Evolutionary conservation across 2,329 filamentous ascomycete genomes (phyloP).

Genomic region (Massarina eburnea): DNA sequence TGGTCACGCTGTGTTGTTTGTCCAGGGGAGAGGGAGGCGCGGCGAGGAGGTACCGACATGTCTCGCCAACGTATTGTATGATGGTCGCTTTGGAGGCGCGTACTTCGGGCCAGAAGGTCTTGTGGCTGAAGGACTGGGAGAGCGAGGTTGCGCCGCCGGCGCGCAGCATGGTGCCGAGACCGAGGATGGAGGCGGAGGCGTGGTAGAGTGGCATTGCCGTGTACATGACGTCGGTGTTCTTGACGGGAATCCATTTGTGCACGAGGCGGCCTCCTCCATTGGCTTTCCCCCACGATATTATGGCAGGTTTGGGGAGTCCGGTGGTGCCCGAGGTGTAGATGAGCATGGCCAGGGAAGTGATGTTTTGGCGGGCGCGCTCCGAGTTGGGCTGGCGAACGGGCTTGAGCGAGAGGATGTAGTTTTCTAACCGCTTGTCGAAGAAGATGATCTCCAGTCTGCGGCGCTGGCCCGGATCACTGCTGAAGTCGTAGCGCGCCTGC

Average conservation of each 20-base stretch:
- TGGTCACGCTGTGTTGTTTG: conserved; percentile 33
- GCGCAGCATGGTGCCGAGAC: conserved; percentile 28
- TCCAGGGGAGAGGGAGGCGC: conserved; percentile 35
- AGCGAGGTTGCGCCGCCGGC: conserved; percentile 33
- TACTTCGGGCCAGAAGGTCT: conserved; percentile 44
- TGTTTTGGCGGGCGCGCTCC: conserved; percentile 24
- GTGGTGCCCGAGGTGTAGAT: conserved; percentile 45
- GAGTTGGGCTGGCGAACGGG: conserved; percentile 34
- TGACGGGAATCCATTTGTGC: conserved; percentile 26
- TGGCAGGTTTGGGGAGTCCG: conserved; percentile 40
- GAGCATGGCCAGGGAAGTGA: conserved; percentile 37
- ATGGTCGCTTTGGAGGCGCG: conserved; percentile 38
- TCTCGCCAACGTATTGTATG: conserved; percentile 45
- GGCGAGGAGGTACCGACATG: conserved; percentile 42
- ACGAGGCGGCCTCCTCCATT: conserved; percentile 20
- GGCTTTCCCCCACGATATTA: conserved; percentile 33
- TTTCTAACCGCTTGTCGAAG: conserved; percentile 30
- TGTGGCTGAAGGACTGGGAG: conserved; percentile 37
- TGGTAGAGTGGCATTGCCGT: conserved; percentile 46
- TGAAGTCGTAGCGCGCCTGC: conserved; percentile 26
- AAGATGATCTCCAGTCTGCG: conserved; percentile 33
- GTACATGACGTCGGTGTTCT: conserved; percentile 35
- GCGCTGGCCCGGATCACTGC: conserved; percentile 19
- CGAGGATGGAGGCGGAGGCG: conserved; percentile 32
- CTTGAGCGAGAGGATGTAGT: conserved; percentile 28